phyloP scores from a whole-genome alignment of 306 rosid genomes.

The Purshia tridentata region DNA sequence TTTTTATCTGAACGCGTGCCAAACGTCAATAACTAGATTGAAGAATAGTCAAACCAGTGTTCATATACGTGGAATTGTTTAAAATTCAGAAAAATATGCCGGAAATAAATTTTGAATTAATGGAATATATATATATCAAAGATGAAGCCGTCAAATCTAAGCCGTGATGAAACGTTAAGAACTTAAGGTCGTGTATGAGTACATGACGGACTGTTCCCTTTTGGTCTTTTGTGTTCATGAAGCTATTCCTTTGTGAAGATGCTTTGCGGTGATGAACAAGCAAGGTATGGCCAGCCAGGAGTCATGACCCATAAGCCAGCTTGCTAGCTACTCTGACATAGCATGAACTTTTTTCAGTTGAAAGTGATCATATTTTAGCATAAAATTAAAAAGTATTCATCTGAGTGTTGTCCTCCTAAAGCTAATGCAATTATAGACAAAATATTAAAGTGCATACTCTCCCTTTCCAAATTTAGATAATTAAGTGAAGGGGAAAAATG shows the following conservation, averaged over 20 bases:
- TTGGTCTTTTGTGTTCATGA: not conserved
- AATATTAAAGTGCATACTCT: no score
- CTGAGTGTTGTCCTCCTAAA: not conserved
- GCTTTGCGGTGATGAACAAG: slow-evolving; percentile 13
- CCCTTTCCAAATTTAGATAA: no score
- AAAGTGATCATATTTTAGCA: not conserved
- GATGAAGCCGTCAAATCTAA: not conserved
- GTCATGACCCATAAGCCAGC: not conserved
- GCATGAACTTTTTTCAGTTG: not conserved
- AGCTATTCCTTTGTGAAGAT: not conserved
- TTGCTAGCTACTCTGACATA: not conserved
- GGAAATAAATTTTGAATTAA: no score
- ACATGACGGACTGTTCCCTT: not conserved
- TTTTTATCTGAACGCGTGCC: no score
- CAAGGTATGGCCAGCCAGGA: slow-evolving; percentile 2
- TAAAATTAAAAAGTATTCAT: no score
- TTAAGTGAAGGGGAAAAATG: no score
- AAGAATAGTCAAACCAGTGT: no score
- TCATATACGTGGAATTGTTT: no score
- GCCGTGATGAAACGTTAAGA: not conserved
- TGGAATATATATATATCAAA: no score
- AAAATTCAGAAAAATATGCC: no score
- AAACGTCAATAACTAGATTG: no score
- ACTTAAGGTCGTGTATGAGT: not conserved
- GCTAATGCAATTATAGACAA: not conserved